Evolutionary conservation across 2,329 filamentous ascomycete species (phyloP), one percentile per base, ranked within the genome.

Genomic region (Pseudocercospora musae): DNA sequence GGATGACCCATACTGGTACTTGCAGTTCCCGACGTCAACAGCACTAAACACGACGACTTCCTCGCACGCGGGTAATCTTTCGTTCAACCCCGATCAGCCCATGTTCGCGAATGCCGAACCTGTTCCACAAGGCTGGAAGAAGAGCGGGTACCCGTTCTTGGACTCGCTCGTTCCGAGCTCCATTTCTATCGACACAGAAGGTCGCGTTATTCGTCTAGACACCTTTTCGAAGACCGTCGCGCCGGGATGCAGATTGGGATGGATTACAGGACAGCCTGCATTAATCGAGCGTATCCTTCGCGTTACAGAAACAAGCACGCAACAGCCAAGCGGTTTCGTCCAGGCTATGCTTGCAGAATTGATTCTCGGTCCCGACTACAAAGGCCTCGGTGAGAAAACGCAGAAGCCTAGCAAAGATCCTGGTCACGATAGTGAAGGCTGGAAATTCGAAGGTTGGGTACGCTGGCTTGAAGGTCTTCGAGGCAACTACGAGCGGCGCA

Each of bases 211-310:
- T 62, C 89, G 93, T 52, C 83, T 97, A 2, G 94, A 97, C 75
- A 96, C 93, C 0, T 97, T 97, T 76, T 95, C 90, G 72, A 97
- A 98, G 79, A 96, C 91, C 0, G 85, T 96, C 18, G 92, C 92
- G 0, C 94, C 94, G 0, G 94, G 94, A 1, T 96, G 91, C 73
- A 87, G 94, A 29, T 80, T 97, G 1, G 94, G 94, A 44, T 97
- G 92, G 91, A 87, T 96, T 67, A 96, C 93, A 0, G 88, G 90
- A 0, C 90, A 96, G 72, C 92, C 92, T 1, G 86, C 80, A 0
- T 79, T 97, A 53, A 82, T 92, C 52, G 91, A 96, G 75, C 86
- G 90, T 6, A 79, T 95, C 27, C 73, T 82, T 15, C 88, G 89
- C 59, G 89, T 96, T 70, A 88, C 87, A 20, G 93, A 97, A 76